Base-by-base conservation (phyloP, 768 basidiomycete genomes). In the Leucocoprinus sp. region DNA sequence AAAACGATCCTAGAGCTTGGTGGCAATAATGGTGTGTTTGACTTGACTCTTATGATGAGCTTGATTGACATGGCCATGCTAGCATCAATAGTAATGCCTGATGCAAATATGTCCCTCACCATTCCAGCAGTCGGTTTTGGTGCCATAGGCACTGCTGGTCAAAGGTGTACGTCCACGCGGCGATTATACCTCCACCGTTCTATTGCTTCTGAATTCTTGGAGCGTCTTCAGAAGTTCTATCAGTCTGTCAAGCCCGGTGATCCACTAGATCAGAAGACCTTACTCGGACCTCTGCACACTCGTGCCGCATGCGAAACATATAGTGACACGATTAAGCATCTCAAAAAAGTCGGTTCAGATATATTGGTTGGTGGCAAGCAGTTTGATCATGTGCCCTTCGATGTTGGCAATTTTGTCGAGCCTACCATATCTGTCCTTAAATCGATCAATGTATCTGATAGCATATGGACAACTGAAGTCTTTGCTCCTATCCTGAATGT, bases 31-130 rank as follows among this genome's bases (percentile, higher is more conserved):
- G 91, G 90, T 90, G 62, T 43, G 70, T 48, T 54, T 34, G 45
- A 52, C 50, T 37, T 55, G 50, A 33, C 42, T 5, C 18, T 37
- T 3, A 19, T 8, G 19, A 15, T 39, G 34, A 26, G 41, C 12
- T 35, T 43, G 54, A 43, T 54, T 50, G 46, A 51, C 45, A 50
- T 36, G 35, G 54, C 52, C 36, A 53, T 36, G 44, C 50, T 61
- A 93, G 93, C 93, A 52, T 82, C 90, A 31, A 82, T 96, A 54
- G 75, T 98, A 52, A 86, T 96, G 78, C 78, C 88, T 40, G 95
- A 96, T 66, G 93, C 95, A 15, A 92, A 96, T 64, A 75, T 96
- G 18, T 74, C 76, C 24, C 80, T 96, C 53, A 93, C 95, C 28
- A 78, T 96, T 12, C 88, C 88, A 11, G 78, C 91, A 3, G 85